Base-by-base conservation (phyloP, 1,284 basidiomycete species). In the Athelia sp. region DNA sequence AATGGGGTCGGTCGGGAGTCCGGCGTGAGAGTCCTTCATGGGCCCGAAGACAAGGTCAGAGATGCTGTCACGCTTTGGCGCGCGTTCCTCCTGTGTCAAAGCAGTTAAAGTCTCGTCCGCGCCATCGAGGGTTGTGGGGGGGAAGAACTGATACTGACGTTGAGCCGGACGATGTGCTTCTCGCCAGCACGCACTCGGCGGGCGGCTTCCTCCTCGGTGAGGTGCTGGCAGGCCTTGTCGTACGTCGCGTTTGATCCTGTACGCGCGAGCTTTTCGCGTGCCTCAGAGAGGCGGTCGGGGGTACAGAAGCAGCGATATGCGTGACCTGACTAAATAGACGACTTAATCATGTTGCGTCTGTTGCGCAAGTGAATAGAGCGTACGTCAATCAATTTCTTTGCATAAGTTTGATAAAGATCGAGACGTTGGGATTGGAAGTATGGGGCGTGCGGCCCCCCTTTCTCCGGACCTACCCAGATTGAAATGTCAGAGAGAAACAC, bases 251-350 rank as follows among this genome's bases (percentile, higher is more conserved):
- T 83, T 2, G 84, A 86, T 1, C 91, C 92, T 1, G 79, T 66
- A 4, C 83, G 76, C 3, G 84, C 82, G 3, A 93, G 72, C 31
- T 74, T 76, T 56, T 87, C 79, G 18, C 88, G 82, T 26, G 84
- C 88, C 14, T 75, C 72, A 0, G 78, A 65, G 1, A 97, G 74
- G 44, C 79, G 78, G 51, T 88, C 81, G 0, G 81, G 72, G 0
- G 85, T 79, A 63, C 95, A 97, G 71, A 99, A 99, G 65, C 97
- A 98, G 21, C 91, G 84, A 65, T 99, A 99, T 2, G 96, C 97
- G 50, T 90, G 81, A 1, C 88, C 90, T 17, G 79, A 78, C 91
- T 94, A 56, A 22, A 53, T 36, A 6, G 8, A 21, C 6, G 17
- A 22, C 19, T 26, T 21, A 26, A 22, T 31, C 18, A 11, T 21